Evolutionary conservation across 805 yeast genomes (phyloP), one percentile per base, ranked within the genome.

Genomic region (Komagataella pseudopastoris): DNA sequence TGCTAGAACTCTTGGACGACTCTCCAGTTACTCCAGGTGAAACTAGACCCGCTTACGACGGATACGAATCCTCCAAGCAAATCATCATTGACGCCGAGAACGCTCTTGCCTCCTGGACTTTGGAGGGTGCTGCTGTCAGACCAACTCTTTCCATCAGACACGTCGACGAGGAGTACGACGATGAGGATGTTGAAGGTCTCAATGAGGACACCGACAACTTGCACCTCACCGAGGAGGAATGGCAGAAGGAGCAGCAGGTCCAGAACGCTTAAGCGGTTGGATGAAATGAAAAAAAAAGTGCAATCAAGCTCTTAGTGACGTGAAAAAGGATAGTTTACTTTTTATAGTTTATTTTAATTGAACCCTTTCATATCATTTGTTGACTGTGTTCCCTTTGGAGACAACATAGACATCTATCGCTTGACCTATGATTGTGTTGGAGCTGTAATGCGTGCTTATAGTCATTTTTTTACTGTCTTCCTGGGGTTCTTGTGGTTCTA

Each of bases 11-110:
- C 64, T 75, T 87, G 64, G 95, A 86, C 63, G 93, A 85, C 63
- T 71, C 88, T 56, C 86, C 93, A 55, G 91, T 86, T 50, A 85
- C 91, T 54, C 95, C 95, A 54, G 95, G 95, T 75, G 95, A 86
- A 72, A 85, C 91, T 49, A 83, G 93, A 80, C 85, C 90, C 45
- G 85, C 90, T 53, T 85, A 85, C 66, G 95, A 85, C 61, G 95
- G 95, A 59, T 85, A 85, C 67, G 93, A 85, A 68, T 89, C 91
- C 48, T 83, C 91, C 46, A 85, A 85, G 71, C 95, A 85, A 71
- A 85, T 85, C 67, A 85, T 85, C 61, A 81, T 85, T 59, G 95
- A 85, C 63, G 88, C 89, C 57, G 95, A 85, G 71, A 81, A 80
- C 58, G 89, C 93, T 52, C 75, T 85, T 66, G 85, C 86, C 57